Base-by-base conservation (phyloP, 495 filamentous ascomycete species). In the Penicillium tannophilum region DNA sequence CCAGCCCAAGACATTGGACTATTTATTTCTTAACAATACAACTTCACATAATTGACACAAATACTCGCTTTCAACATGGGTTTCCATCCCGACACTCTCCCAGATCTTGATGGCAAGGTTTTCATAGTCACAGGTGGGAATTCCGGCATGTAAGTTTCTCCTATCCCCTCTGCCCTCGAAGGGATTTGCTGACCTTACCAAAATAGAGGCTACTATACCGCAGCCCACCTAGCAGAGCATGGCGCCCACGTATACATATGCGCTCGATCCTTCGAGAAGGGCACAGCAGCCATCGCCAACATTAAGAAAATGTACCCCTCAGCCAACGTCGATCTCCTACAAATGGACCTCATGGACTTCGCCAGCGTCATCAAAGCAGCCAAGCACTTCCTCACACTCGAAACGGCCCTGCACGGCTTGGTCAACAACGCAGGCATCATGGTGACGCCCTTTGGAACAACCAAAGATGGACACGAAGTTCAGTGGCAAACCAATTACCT, bases 391-490 rank as follows among this genome's bases (percentile, higher is more conserved):
- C 49, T 63, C 20, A 31, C 56, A 2, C 42, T 28, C 8, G 69
- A 69, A 48, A 48, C 60, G 17, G 48, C 51, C 12, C 60, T 85
- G 17, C 76, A 87, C 53, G 64, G 82, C n/a, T 66, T 89, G 6
- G 69, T 88, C 39, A 80, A 82, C 68, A 89, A 88, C 57, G 86
- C 87, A 17, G 84, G 84, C 31, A 79, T 88, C 54, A 84, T 86
- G 79, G 79, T 72, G 2, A 52, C 76, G 4, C 74, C 78, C 3
- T 69, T 44, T 46, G 43, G 52, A 36, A 51, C 68, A n/a, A 67
- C 65, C 17, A 58, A 59, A 50, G 63, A 75, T 44, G 65, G 67
- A 12, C 54, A 68, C 31, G 72, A 74, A 46, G 53, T 59, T 2
- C 69, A 71, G 31, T 75, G 63, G 63, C 66, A 79, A 59, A 79